These are phyloP conservation scores for Protomyces arabidopsidicola DNA, from an alignment of 1,139 yeast genomes.

Conservation along the genomic window DNA sequence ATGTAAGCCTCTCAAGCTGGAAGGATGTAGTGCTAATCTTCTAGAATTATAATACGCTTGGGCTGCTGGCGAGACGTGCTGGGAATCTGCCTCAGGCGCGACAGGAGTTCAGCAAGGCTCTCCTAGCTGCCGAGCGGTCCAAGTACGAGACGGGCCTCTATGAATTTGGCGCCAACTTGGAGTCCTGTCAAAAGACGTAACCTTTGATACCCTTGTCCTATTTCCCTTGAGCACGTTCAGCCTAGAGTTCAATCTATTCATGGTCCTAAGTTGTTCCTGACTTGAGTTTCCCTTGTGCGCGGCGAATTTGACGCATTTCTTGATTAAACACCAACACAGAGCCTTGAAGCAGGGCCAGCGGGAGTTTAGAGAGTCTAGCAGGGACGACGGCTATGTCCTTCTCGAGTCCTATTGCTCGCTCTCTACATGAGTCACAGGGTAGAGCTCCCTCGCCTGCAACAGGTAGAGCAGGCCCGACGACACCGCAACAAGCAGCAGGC, in stretches of 20 bases:
- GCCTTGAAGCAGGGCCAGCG: too few species aligned
- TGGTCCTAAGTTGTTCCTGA: too few species aligned
- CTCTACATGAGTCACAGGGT: not conserved
- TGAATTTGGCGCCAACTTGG: slow-evolving; percentile 11
- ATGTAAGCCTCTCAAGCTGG: not conserved
- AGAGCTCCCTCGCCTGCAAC: not conserved
- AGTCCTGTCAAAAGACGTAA: not conserved
- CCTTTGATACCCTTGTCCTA: too few species aligned
- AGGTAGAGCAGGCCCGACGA: not conserved
- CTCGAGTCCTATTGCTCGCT: not conserved
- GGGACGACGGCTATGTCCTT: not conserved
- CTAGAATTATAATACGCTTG: slow-evolving; percentile 14
- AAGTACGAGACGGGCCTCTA: slow-evolving; percentile 5
- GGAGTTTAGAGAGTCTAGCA: too few species aligned
- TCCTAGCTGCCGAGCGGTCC: slow-evolving; percentile 18
- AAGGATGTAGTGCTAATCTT: not conserved
- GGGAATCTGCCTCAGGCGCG: slow-evolving; percentile 9
- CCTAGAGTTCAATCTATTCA: too few species aligned
- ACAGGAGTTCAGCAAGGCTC: slow-evolving; percentile 1
- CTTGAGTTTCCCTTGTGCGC: too few species aligned
- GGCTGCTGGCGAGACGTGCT: not conserved
- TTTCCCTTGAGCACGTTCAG: too few species aligned
- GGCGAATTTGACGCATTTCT: too few species aligned
- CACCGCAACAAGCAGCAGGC: not conserved
- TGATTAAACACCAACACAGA: too few species aligned